phyloP scores from a whole-genome alignment of 129 eudicot species.

The Arctium minus region DNA sequence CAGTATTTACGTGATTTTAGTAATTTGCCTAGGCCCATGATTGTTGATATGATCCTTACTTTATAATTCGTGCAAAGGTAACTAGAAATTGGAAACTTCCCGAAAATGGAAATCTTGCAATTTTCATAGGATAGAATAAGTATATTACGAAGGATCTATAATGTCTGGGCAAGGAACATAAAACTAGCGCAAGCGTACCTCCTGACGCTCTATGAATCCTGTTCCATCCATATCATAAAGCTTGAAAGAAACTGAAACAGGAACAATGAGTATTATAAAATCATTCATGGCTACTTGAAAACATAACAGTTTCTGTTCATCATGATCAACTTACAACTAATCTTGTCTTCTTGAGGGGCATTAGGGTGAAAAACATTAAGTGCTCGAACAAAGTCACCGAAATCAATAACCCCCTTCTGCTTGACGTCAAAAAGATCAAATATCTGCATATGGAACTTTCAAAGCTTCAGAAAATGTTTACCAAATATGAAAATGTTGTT shows the following conservation, averaged over 20 bases:
- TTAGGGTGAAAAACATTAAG: slow-evolving; percentile 94
- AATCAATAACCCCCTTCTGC: slow-evolving; percentile 82
- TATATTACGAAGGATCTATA: background rate
- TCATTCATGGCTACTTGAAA: background rate
- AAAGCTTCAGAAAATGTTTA: background rate
- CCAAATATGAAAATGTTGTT: background rate
- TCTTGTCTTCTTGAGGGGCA: slow-evolving; percentile 94
- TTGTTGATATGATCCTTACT: too few species aligned
- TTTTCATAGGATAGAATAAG: background rate
- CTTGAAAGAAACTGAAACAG: slow-evolving; percentile 78
- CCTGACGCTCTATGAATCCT: slow-evolving; percentile 96
- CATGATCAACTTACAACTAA: slow-evolving; percentile 55
- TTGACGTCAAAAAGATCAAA: slow-evolving; percentile 93
- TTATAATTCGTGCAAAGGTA: too few species aligned
- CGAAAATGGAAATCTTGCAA: background rate
- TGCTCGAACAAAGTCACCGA: slow-evolving; percentile 94
- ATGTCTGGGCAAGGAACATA: background rate
- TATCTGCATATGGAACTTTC: slow-evolving; percentile 52
- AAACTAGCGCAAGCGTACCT: slow-evolving; percentile 44
- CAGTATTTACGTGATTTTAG: background rate
- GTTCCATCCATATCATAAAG: slow-evolving; percentile 96
- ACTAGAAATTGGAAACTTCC: background rate
- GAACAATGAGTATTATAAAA: slow-evolving; percentile 1
- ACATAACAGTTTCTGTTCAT: background rate
- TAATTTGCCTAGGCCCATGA: too few species aligned